Conservation (phyloP, 1,284 basidiomycete species). For the Microbotryum scabiosae region DNA sequence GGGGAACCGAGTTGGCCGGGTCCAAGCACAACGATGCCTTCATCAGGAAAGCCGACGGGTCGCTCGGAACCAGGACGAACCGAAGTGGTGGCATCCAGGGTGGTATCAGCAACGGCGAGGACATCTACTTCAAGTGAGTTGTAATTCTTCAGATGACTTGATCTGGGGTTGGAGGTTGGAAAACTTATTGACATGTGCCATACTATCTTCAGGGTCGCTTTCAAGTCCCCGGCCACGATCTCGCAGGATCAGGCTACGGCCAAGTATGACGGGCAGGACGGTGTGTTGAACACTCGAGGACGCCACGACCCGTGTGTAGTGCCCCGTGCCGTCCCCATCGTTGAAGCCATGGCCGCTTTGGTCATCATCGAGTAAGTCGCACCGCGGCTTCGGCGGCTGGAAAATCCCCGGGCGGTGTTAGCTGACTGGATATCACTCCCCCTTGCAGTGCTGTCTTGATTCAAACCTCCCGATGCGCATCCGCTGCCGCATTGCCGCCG, state of each 20-base stretch:
- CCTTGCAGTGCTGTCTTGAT: slow-evolving; percentile 57
- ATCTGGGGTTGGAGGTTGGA: neutral
- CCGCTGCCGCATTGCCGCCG: slow-evolving; percentile 59
- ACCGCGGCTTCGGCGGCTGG: slow-evolving; percentile 2
- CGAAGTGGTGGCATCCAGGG: slow-evolving; percentile 98
- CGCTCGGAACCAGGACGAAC: slow-evolving; percentile 78
- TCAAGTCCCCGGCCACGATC: slow-evolving; percentile 98
- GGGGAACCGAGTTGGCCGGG: slow-evolving; percentile 89
- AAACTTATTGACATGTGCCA: neutral
- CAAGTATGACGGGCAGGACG: slow-evolving; percentile 82
- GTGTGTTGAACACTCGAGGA: slow-evolving; percentile 80
- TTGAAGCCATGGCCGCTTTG: slow-evolving; percentile 94
- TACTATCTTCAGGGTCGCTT: slow-evolving; percentile 60
- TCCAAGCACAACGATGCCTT: slow-evolving; percentile 91
- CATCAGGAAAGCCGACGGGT: slow-evolving; percentile 57
- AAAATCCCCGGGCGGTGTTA: neutral
- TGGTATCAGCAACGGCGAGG: slow-evolving; percentile 94
- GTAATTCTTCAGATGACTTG: too few relatives aligned
- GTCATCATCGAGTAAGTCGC: slow-evolving; percentile 75
- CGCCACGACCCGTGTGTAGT: slow-evolving; percentile 81
- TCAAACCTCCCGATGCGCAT: slow-evolving; percentile 68
- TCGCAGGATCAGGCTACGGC: slow-evolving; percentile 83
- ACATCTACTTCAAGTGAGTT: slow-evolving; percentile 86
- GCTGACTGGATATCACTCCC: neutral
- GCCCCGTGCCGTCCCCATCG: slow-evolving; percentile 91